A percentile compares a stretch with the other conserved stretches of the same genome.
Evolutionary conservation across 306 rosid genomes (phyloP).

Genomic region (Herpetospermum pedunculosum): DNA sequence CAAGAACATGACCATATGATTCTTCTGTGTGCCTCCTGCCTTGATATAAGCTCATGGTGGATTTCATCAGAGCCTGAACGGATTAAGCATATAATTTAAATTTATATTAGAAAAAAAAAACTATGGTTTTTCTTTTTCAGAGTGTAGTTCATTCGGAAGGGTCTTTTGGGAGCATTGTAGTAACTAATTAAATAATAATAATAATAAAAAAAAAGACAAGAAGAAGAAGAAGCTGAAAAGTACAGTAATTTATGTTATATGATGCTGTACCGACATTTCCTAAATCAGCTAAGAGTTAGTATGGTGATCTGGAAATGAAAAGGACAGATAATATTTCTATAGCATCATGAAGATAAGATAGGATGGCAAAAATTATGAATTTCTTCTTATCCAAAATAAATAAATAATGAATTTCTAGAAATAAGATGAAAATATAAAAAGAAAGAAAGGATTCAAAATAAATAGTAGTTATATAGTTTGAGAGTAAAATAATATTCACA

Average conservation of each 20-base stretch:
- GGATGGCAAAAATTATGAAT: not conserved
- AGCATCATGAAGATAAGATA: not conserved
- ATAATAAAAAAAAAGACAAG: not conserved
- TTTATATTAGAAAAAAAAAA: not conserved
- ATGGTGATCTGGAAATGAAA: not conserved
- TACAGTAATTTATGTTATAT: not conserved
- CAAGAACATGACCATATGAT: slow-evolving; percentile 96
- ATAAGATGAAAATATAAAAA: not conserved
- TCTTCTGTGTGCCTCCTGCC: slow-evolving; percentile 92
- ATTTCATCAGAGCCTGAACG: slow-evolving; percentile 44
- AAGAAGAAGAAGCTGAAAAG: not conserved
- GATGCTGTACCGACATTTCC: not conserved
- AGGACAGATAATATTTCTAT: not conserved
- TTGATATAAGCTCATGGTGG: slow-evolving; percentile 40
- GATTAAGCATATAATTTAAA: slow-evolving; percentile 9
- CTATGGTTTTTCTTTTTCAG: not conserved
- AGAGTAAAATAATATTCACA: not conserved
- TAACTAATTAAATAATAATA: not conserved
- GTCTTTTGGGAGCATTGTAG: not conserved
- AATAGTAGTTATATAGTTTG: not conserved
- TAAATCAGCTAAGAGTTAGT: not conserved
- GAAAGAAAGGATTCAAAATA: not conserved
- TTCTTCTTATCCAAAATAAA: too few species aligned
- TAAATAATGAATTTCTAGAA: not conserved
- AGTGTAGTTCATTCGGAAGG: not conserved